Base-by-base conservation (phyloP, 257 asterid species). In the Przewalskia tangutica region DNA sequence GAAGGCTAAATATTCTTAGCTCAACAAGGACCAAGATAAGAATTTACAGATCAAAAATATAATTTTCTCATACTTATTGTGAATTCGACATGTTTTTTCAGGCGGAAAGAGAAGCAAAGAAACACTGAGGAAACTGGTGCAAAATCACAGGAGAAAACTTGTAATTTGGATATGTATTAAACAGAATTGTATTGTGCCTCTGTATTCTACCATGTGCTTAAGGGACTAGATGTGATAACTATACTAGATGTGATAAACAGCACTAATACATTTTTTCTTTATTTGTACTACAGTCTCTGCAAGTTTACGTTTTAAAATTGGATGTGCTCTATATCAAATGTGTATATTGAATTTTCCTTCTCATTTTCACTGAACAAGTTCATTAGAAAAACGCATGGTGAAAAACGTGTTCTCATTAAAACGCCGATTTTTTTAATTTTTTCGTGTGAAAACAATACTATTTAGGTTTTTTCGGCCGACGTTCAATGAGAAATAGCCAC, bases 101-200 rank as follows among this genome's bases (percentile, higher is more conserved):
- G 97, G 98, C 98, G 51, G 97, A 93, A 89, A 90, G 79, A 87
- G 98, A 93, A 87, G 98, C 97, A 85, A 91, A 85, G 90, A 91
- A 81, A 66, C 95, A 88, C 81, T 89, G 82, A 87, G 3, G 88
- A 34, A 44, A 71, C 13, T 3, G 34, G 11, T 2, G 50, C 53
- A 71, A 34, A 71, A 14, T 16, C 53, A 42, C 8, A 46, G 79
- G 50, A 17, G 38, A 73, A 73, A 73, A 46, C 14, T 53, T 17
- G 51, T 40, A 7, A 46, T 46, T 32, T 46, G 59, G 79, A 73
- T 46, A 73, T 73, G 79, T 42, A 73, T 73, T 53, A 53, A 14
- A 13, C 14, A 53, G 58, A 53, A 53, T 48, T 48, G 11, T 48
- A 48, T 7, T 48, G 53, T 48, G 1, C 53, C 53, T 48, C 8